Evolutionary conservation across 1,139 yeast species (phyloP), one percentile per base, ranked within the genome.

Genomic region (Geotrichum australiense): DNA sequence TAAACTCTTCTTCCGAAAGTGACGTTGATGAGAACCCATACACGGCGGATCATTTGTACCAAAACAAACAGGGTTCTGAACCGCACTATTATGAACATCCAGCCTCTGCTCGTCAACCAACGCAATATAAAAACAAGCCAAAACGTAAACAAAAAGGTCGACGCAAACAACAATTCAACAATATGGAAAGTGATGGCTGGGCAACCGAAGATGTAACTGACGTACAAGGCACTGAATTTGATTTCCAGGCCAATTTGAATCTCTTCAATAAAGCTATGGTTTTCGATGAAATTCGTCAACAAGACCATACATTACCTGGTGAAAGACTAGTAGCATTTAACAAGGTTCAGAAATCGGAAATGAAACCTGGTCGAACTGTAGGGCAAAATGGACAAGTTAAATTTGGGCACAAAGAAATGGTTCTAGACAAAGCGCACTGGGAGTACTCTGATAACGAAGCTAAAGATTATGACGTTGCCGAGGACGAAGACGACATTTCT

Each of bases 181-280:
- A 50, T 22, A 45, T 46, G 10, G 40, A 39, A 31, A 48, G 46
- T 20, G 64, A 64, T 12, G 73, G 70, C 36, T 78, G 82, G 83
- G 73, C 70, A 37, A 71, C 69, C 23, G 77, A 73, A 47, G 73
- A 69, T 39, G 71, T 76, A 48, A 62, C 74, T 29, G 76, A 71
- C 18, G 51, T 57, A 37, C 52, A 54, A 28, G 53, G 55, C 43
- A 51, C 55, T 5, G 96, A 87, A 50, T 89, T 89, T 63, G 96
- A 89, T 59, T 89, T 89, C 61, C 85, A 77, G 46, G 81, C 87
- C 8, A 85, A 83, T 56, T 70, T 87, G 51, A 80, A 82, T 22
- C 76, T 80, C 70, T 89, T 89, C 57, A 94, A 89, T 61, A 89
- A 89, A 60, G 69, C 73, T 48, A 70, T 80, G 5, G 91, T 87